A percentile compares a stretch with the other conserved stretches of the same genome.
Evolutionary conservation across 116 monocot species (phyloP).

Genomic region (Dioscorea cayenensis): DNA sequence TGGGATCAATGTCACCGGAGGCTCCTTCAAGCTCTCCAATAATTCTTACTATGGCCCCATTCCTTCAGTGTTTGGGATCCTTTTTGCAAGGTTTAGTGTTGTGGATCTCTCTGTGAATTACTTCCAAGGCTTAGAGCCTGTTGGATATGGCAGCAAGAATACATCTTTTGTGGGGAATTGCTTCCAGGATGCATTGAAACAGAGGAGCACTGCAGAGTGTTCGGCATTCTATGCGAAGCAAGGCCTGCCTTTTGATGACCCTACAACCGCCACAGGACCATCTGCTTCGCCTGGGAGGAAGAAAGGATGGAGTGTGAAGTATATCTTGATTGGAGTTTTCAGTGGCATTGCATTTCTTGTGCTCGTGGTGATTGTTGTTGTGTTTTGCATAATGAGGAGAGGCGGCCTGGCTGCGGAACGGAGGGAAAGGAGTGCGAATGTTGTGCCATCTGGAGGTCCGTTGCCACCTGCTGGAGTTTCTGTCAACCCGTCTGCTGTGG

Average conservation of each 20-base stretch:
- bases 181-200: slow-evolving; percentile 31
- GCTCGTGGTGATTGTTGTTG: slow-evolving; percentile 14
- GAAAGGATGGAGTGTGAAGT: slow-evolving; percentile 23
- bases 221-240: slow-evolving; percentile 42
- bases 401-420: slow-evolving; percentile 6
- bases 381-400: slow-evolving; percentile 25
- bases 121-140: slow-evolving; percentile 37
- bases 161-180: slow-evolving; percentile 45
- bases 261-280: slow-evolving; percentile 6
- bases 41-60: slow-evolving; percentile 59
- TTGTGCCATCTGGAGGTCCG: slow-evolving; percentile 3
- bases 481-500: slow-evolving; percentile 26
- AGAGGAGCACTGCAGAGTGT: slow-evolving; percentile 47
- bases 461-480: slow-evolving; percentile 6
- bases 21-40: slow-evolving; percentile 43
- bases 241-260: slow-evolving; percentile 39
- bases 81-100: slow-evolving; percentile 25
- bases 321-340: slow-evolving; percentile 52
- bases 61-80: slow-evolving; percentile 7
- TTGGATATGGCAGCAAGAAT: slow-evolving; percentile 3
- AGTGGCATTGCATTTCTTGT: slow-evolving; percentile 34
- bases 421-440: slow-evolving; percentile 7
- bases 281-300: slow-evolving; percentile 20
- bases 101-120: slow-evolving; percentile 68
- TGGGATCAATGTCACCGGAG: slow-evolving; percentile 6